phyloP scores from a whole-genome alignment of 1,284 basidiomycete species.

The Ganoderma lingzhi region DNA sequence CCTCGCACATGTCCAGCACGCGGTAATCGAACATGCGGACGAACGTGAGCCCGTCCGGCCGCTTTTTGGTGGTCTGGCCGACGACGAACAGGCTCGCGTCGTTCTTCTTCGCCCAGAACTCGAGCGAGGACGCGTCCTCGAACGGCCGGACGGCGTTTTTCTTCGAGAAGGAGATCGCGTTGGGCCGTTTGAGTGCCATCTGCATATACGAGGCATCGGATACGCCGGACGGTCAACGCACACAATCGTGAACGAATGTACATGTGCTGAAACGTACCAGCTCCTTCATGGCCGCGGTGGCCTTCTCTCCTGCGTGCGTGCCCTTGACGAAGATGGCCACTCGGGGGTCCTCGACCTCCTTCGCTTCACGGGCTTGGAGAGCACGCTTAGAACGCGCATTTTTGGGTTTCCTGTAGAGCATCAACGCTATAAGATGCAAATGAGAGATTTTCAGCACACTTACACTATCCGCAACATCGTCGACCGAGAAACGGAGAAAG shows the following conservation, averaged over 20 bases:
- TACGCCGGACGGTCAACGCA: background rate
- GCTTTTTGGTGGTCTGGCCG: constrained; percentile 94
- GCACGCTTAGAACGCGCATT: constrained; percentile 98
- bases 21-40: constrained; percentile 89
- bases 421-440: background rate
- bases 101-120: constrained; percentile 96
- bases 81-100: constrained; percentile 93
- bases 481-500: background rate
- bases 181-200: constrained; percentile 92
- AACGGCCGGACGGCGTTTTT: constrained; percentile 95
- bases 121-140: constrained; percentile 85
- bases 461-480: constrained; percentile 51
- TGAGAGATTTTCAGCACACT: constrained; percentile 21
- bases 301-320: constrained; percentile 83
- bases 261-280: constrained; percentile 63
- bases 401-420: constrained; percentile 82
- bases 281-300: constrained; percentile 88
- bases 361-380: constrained; percentile 87
- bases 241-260: constrained; percentile 6
- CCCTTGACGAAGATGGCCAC: constrained; percentile 93
- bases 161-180: constrained; percentile 93
- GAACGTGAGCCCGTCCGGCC: constrained; percentile 89
- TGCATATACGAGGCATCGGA: constrained; percentile 40
- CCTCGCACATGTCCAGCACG: constrained; percentile 95
- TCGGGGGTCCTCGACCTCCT: constrained; percentile 87